Conservation (phyloP, 176 grass and related monocot species). For the Musa acuminata region DNA sequence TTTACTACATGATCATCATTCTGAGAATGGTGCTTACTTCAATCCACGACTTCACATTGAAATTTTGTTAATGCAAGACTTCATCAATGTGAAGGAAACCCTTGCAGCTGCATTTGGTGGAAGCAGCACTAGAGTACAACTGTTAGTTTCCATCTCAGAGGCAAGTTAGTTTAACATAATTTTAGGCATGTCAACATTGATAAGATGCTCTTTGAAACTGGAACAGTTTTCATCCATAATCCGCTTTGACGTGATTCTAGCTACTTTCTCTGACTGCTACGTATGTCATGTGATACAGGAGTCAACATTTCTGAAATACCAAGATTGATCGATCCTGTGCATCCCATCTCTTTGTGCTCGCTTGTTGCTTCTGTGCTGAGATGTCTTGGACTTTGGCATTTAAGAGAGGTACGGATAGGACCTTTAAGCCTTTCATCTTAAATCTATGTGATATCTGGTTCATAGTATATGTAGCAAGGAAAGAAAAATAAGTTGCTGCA, state of each 20-base stretch:
- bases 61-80: too few relatives aligned
- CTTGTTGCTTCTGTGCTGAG: conserved; percentile 53
- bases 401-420: conserved; percentile 50
- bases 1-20: neutral
- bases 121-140: conserved; percentile 39
- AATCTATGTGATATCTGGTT: neutral
- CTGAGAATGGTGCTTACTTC: neutral
- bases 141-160: conserved; percentile 58
- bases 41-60: too few relatives aligned
- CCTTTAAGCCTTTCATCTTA: conserved; percentile 2
- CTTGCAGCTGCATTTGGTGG: conserved; percentile 58
- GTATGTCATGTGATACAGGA: conserved; percentile 42
- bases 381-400: conserved; percentile 63
- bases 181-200: neutral
- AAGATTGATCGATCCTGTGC: conserved; percentile 37
- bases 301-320: conserved; percentile 57
- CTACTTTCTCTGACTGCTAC: conserved; percentile 23
- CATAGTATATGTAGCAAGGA: neutral
- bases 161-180: conserved; percentile 26
- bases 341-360: conserved; percentile 53
- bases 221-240: neutral
- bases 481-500: neutral
- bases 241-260: conserved; percentile 12
- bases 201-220: neutral
- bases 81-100: conserved; percentile 65